Conservation (phyloP, 148 eudicot species). For the Rhododendron griersonianum region DNA sequence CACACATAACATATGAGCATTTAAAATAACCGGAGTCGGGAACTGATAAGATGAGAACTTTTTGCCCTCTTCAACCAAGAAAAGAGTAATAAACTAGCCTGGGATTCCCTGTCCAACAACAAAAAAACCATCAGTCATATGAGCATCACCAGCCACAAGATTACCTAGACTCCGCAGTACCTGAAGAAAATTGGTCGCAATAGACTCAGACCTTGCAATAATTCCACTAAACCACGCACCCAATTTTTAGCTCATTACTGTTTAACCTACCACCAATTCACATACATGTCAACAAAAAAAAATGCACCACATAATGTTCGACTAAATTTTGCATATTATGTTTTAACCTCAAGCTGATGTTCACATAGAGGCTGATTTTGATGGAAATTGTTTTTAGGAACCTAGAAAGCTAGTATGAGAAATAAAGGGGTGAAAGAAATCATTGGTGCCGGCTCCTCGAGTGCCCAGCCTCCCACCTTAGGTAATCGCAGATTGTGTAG, state of each 20-base stretch:
- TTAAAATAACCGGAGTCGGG: not conserved
- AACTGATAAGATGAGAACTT: not conserved
- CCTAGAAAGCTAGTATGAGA: not conserved
- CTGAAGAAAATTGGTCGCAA: conserved; percentile 20
- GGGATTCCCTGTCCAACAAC: conserved; percentile 63
- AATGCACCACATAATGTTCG: not conserved
- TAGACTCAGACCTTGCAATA: not conserved
- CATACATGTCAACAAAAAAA: not conserved
- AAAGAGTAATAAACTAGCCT: conserved; percentile 44
- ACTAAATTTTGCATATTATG: not conserved
- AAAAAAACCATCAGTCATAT: conserved; percentile 46
- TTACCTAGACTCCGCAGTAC: conserved; percentile 88
- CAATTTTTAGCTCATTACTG: not conserved
- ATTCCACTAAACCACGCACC: not conserved
- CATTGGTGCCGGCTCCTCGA: not conserved
- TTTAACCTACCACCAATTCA: not conserved
- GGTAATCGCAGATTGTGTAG: not conserved
- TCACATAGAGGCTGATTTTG: not conserved
- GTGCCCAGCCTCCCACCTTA: not conserved
- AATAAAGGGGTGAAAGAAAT: not conserved
- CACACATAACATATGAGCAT: not conserved
- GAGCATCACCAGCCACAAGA: conserved; percentile 86
- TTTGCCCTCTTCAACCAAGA: not conserved
- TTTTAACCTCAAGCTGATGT: not conserved
- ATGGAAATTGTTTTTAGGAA: not conserved